phyloP scores from a whole-genome alignment of 2,329 filamentous ascomycete genomes.

The Didymella lethalis region DNA sequence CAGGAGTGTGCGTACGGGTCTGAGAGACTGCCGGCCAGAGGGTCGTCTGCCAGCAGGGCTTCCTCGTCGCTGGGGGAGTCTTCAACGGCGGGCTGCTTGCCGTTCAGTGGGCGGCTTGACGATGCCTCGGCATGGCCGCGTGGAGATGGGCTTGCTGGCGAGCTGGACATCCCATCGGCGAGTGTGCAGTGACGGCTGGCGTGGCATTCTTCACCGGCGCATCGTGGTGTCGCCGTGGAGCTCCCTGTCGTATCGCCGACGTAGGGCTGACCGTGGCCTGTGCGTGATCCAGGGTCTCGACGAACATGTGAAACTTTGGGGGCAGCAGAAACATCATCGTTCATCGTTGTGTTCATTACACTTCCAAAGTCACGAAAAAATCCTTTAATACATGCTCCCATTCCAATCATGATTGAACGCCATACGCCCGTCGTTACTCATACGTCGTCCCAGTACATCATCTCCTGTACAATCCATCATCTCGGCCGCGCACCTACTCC shows the following conservation, averaged over 20 bases:
- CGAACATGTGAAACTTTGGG: constrained; percentile 13
- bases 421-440: background rate
- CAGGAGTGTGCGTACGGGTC: constrained; percentile 49
- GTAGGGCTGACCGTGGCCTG: constrained; percentile 32
- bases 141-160: constrained; percentile 45
- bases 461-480: constrained; percentile 9
- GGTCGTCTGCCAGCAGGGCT: constrained; percentile 63
- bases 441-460: constrained; percentile 1
- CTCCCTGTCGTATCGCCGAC: constrained; percentile 16
- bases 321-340: background rate
- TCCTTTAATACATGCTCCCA: background rate
- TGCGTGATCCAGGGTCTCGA: constrained; percentile 21
- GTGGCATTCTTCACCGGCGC: constrained; percentile 35
- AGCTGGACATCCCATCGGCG: constrained; percentile 51
- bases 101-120: constrained; percentile 49
- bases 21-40: constrained; percentile 60
- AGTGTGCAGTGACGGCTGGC: constrained; percentile 34
- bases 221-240: constrained; percentile 27
- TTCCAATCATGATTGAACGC: background rate
- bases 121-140: constrained; percentile 55
- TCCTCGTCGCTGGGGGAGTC: constrained; percentile 58
- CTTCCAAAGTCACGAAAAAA: background rate
- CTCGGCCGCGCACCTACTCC: constrained; percentile 29
- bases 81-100: constrained; percentile 45
- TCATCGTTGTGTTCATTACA: background rate